Percentiles rank a stretch among this genome's conserved stretches.
These are phyloP conservation scores for Pichia sp. DNA, from an alignment of 1,139 yeast species.

Conservation along the genomic window DNA sequence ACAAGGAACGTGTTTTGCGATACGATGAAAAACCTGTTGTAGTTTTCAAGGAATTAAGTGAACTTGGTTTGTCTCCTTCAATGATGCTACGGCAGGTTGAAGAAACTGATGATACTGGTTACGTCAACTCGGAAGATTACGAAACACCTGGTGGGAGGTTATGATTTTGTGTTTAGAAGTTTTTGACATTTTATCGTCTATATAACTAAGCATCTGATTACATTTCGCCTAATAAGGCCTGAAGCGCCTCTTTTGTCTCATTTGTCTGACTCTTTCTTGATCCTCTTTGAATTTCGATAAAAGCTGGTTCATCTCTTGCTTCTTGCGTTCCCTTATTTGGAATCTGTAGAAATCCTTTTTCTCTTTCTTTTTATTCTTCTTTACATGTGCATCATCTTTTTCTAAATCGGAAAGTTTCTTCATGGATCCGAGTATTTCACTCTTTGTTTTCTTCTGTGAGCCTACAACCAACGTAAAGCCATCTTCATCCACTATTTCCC, in stretches of 20 bases:
- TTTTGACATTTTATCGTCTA: not conserved
- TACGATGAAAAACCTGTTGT: slow-evolving; percentile 85
- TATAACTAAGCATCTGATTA: not conserved
- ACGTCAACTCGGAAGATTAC: slow-evolving; percentile 17
- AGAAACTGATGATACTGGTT: slow-evolving; percentile 37
- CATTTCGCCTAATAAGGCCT: slow-evolving; percentile 58
- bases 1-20: slow-evolving; percentile 79
- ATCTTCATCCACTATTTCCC: slow-evolving; percentile 77
- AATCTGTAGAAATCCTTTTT: slow-evolving; percentile 92
- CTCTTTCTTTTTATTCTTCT: slow-evolving; percentile 72
- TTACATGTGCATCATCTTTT: slow-evolving; percentile 47
- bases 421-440: slow-evolving; percentile 58
- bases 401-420: slow-evolving; percentile 45
- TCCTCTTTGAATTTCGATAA: slow-evolving; percentile 81
- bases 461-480: slow-evolving; percentile 92
- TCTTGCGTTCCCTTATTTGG: slow-evolving; percentile 91
- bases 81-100: slow-evolving; percentile 89
- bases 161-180: slow-evolving; percentile 21
- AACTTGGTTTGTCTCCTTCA: slow-evolving; percentile 84
- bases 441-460: slow-evolving; percentile 74
- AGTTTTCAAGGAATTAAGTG: slow-evolving; percentile 84
- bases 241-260: slow-evolving; percentile 79
- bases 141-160: slow-evolving; percentile 55
- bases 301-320: slow-evolving; percentile 85
- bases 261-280: slow-evolving; percentile 73